Evolutionary conservation across 371 early-diverging fungal genomes (phyloP).

Genomic region (Capniomyces stellatus): DNA sequence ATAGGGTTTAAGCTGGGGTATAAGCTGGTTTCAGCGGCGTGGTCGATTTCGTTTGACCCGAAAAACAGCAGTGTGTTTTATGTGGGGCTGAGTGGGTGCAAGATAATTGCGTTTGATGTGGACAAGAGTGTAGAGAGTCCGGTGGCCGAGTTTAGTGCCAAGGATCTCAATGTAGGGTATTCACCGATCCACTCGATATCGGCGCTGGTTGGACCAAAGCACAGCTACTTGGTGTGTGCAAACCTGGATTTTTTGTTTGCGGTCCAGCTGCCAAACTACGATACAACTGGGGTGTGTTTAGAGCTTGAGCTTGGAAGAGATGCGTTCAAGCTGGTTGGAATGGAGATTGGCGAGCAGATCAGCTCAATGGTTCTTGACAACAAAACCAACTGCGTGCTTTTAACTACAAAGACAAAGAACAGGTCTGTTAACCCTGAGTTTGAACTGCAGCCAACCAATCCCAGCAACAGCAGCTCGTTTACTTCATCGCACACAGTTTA

Average conservation of each 20-base stretch:
- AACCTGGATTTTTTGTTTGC: neutral
- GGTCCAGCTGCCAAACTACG: neutral
- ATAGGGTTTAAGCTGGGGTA: neutral
- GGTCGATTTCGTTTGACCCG: neutral
- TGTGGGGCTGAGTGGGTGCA: neutral
- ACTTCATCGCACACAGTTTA: too few species aligned
- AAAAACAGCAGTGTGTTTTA: neutral
- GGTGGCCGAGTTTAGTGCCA: neutral
- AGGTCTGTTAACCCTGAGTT: too few species aligned
- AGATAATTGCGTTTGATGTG: neutral
- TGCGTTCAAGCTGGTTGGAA: too few species aligned
- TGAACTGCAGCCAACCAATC: too few species aligned
- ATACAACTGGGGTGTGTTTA: too few species aligned
- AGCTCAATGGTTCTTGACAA: too few species aligned
- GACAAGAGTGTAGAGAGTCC: neutral
- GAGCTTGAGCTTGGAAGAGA: too few species aligned
- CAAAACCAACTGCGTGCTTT: too few species aligned
- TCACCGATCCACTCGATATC: constrained; percentile 1
- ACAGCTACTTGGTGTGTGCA: neutral
- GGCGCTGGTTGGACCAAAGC: neutral
- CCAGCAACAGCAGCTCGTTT: too few species aligned
- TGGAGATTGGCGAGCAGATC: too few species aligned
- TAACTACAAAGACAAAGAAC: too few species aligned
- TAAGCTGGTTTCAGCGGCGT: neutral
- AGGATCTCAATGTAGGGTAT: constrained; percentile 1